Evolutionary conservation across 2,329 filamentous ascomycete genomes (phyloP).

Genomic region (Aspergillus arachidicola): DNA sequence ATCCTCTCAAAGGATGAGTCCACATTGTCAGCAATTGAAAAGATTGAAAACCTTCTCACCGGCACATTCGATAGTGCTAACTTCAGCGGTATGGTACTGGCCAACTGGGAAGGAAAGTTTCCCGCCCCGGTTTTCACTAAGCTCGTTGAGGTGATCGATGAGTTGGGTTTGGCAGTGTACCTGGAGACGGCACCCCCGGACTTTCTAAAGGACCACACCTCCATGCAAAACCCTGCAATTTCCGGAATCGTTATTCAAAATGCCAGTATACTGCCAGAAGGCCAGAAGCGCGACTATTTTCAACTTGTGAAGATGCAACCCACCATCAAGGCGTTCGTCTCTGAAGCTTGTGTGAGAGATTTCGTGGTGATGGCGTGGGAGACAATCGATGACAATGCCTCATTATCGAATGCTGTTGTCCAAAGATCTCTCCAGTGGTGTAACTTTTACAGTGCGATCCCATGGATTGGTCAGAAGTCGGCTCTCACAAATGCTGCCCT

Average conservation of each 20-base stretch:
- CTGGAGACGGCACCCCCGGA: slow-evolving; percentile 45
- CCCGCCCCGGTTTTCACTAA: slow-evolving; percentile 30
- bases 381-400: slow-evolving; percentile 43
- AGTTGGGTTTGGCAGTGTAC: slow-evolving; percentile 45
- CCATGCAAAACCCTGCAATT: slow-evolving; percentile 38
- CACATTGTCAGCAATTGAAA: slow-evolving; percentile 29
- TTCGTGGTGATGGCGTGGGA: slow-evolving; percentile 51
- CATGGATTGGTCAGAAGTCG: slow-evolving; percentile 45
- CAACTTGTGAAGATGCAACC: slow-evolving; percentile 44
- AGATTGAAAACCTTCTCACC: slow-evolving; percentile 31
- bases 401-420: slow-evolving; percentile 45
- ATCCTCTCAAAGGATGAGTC: slow-evolving; percentile 26
- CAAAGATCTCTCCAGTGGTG: slow-evolving; percentile 50
- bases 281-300: slow-evolving; percentile 49
- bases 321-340: slow-evolving; percentile 50
- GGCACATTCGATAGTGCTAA: slow-evolving; percentile 27
- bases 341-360: slow-evolving; percentile 48
- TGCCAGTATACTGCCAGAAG: slow-evolving; percentile 43
- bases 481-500: slow-evolving; percentile 40
- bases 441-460: slow-evolving; percentile 49
- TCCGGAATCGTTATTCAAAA: slow-evolving; percentile 46
- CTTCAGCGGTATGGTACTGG: slow-evolving; percentile 47
- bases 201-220: slow-evolving; percentile 41
- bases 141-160: slow-evolving; percentile 36
- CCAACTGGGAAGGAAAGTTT: slow-evolving; percentile 43